Base-by-base conservation (phyloP, 2,329 filamentous ascomycete genomes). In the Beauveria sp. region DNA sequence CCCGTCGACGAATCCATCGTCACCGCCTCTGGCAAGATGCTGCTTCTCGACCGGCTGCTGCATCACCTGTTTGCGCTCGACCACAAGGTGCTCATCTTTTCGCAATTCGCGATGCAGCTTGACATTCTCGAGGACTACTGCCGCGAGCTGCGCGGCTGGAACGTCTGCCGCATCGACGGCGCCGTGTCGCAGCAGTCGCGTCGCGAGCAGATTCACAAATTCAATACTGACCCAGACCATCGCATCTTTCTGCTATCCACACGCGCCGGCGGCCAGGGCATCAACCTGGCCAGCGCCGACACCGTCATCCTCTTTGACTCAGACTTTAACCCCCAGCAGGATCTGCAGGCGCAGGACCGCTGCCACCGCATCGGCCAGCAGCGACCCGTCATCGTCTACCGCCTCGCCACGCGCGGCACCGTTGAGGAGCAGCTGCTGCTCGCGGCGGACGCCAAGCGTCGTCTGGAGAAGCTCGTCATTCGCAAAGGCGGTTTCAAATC, bases 251-350 rank as follows among this genome's bases (percentile, higher is more conserved):
- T 97, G 3, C 80, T 99, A 0, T 93, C 89, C 3, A 99, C 94
- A 0, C 84, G 94, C 16, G 94, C 94, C 0, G 94, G 94, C 24
- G 94, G 94, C 0, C 92, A 96, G 69, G 93, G 93, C 55, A 97
- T 97, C 79, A 97, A 97, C 69, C 85, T 97, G 0, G 91, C 91
- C 0, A 88, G 88, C 1, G 93, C 93, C 0, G 93, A 97, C 67
- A 97, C 93, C 0, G 93, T 97, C 12, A 89, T 97, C 51, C 79
- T 97, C 0, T 97, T 94, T 67, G 93, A 97, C 72, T 80, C 76
- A 2, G 84, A 96, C 68, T 97, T 93, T 86, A 99, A 99, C 68
- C 94, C 94, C 0, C 94, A 99, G 71, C 93, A 97, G 70, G 94
- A 99, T 72, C 80, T 99, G 0, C 94, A 99, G 70, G 94, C 94